Conservation (phyloP, 164 flowering plant genomes). For the Sextonia rubra region DNA sequence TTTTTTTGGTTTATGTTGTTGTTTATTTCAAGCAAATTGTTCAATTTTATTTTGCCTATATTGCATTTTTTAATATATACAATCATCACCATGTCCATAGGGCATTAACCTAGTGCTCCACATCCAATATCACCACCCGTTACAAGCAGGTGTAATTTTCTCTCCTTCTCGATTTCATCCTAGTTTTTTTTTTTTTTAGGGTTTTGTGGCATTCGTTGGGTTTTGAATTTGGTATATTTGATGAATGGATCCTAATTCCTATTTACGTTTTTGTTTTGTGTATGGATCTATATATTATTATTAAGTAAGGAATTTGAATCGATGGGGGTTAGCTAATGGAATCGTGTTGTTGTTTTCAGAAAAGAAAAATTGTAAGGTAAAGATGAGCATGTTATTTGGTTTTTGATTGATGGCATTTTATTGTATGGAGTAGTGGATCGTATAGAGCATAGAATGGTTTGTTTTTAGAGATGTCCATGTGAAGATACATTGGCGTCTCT, state of each 20-base stretch:
- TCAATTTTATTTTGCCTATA: too few species aligned
- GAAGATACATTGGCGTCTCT: not conserved
- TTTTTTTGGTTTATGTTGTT: too few species aligned
- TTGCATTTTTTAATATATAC: too few species aligned
- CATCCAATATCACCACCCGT: too few species aligned
- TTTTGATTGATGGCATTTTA: not conserved
- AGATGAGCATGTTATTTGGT: not conserved
- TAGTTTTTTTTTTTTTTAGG: not conserved
- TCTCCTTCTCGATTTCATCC: too few species aligned
- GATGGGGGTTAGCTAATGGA: not conserved
- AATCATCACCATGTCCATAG: too few species aligned
- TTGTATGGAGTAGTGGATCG: not conserved
- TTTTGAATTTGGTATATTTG: not conserved
- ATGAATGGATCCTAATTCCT: not conserved
- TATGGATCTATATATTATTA: not conserved
- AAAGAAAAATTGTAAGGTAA: not conserved
- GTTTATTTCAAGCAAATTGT: too few species aligned
- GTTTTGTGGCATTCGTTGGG: not conserved
- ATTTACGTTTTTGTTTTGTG: not conserved
- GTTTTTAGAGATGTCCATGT: not conserved
- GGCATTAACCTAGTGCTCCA: too few species aligned
- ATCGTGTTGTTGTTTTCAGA: not conserved
- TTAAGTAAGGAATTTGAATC: not conserved
- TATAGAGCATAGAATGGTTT: too few species aligned
- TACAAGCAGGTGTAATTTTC: too few species aligned